Conservation (phyloP, 305 asterid genomes). For the Plantago lanceolata region DNA sequence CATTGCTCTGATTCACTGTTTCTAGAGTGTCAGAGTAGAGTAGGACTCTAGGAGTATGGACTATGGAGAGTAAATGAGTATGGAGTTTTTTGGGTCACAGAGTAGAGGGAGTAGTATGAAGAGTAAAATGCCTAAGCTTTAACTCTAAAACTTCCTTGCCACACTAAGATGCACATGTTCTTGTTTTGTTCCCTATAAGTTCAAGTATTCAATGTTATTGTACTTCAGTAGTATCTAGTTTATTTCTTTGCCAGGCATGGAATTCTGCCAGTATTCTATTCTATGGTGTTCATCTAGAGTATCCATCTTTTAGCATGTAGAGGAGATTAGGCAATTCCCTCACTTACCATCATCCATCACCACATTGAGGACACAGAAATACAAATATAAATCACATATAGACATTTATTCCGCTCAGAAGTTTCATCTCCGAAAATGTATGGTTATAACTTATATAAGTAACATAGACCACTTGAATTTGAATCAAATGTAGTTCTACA, state of each 20-base stretch:
- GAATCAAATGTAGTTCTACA: constrained; percentile 27
- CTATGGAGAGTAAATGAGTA: too few relatives aligned
- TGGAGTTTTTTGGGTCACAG: too few relatives aligned
- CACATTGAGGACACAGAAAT: constrained; percentile 11
- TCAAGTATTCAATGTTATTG: neutral
- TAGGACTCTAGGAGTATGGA: too few relatives aligned
- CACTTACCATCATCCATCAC: neutral
- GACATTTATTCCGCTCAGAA: neutral
- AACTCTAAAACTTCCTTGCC: neutral
- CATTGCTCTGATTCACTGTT: neutral
- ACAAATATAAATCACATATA: neutral
- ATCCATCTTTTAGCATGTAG: constrained; percentile 52
- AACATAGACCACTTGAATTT: neutral
- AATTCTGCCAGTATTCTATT: neutral
- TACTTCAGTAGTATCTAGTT: neutral
- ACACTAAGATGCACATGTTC: neutral
- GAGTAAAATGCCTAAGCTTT: neutral
- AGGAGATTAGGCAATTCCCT: constrained; percentile 18
- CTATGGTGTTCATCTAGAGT: constrained; percentile 28
- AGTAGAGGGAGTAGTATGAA: neutral
- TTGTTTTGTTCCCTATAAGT: neutral
- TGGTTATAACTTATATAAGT: too few relatives aligned
- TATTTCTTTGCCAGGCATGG: neutral
- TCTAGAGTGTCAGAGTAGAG: too few relatives aligned
- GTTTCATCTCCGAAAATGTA: constrained; percentile 7